Conservation (phyloP, 2,329 filamentous ascomycete species). For the Xylaria sp. region DNA sequence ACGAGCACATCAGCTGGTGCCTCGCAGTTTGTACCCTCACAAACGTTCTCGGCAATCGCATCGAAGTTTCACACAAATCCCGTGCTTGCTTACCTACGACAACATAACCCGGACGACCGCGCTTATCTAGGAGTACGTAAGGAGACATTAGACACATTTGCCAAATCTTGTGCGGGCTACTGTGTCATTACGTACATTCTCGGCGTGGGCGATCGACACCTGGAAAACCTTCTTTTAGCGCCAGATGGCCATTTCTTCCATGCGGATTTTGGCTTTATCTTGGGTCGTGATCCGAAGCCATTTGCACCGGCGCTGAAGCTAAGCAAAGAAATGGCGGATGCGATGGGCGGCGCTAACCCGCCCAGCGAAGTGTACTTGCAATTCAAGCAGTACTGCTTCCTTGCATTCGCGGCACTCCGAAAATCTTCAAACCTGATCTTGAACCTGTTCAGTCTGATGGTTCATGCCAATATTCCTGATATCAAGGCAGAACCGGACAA, state of each 20-base stretch:
- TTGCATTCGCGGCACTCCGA: slow-evolving; percentile 89
- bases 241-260: slow-evolving; percentile 97
- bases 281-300: slow-evolving; percentile 95
- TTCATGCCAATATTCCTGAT: slow-evolving; percentile 96
- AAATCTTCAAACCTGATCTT: slow-evolving; percentile 92
- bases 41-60: slow-evolving; percentile 83
- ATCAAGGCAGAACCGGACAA: slow-evolving; percentile 93
- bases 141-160: slow-evolving; percentile 93
- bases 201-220: slow-evolving; percentile 93
- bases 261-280: slow-evolving; percentile 97
- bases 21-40: slow-evolving; percentile 92
- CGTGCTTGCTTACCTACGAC: slow-evolving; percentile 84
- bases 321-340: slow-evolving; percentile 97
- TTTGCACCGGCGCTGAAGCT: slow-evolving; percentile 98
- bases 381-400: slow-evolving; percentile 96
- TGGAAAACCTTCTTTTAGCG: slow-evolving; percentile 92
- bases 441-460: slow-evolving; percentile 96
- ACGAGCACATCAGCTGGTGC: slow-evolving; percentile 90
- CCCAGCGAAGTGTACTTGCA: slow-evolving; percentile 77
- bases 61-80: slow-evolving; percentile 80
- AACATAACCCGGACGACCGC: slow-evolving; percentile 86
- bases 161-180: slow-evolving; percentile 96
- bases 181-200: slow-evolving; percentile 98
- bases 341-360: slow-evolving; percentile 88
- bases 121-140: slow-evolving; percentile 88